phyloP scores from a whole-genome alignment of 2,329 filamentous ascomycete genomes.

The Stachybotrys chlorohalonatus region DNA sequence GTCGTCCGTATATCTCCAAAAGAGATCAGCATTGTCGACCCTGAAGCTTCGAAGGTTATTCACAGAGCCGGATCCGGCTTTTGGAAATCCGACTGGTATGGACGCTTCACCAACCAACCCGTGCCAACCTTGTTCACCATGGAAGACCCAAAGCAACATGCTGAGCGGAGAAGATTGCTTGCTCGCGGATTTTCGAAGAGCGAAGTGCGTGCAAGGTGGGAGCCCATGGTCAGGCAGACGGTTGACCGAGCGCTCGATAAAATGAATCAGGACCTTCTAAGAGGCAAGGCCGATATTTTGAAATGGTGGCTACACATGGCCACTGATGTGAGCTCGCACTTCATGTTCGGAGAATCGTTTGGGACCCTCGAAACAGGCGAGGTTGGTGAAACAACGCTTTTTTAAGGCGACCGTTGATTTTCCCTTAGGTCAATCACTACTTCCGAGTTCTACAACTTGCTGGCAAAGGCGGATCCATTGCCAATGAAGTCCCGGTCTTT shows the following conservation, averaged over 20 bases:
- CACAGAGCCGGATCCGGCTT: not conserved
- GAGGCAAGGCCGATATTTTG: not conserved
- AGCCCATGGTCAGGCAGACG: not conserved
- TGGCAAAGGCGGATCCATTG: not conserved
- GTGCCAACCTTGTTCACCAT: not conserved
- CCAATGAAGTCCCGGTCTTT: not conserved
- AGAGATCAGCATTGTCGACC: not conserved
- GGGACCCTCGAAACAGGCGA: not conserved
- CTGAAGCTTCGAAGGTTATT: not conserved
- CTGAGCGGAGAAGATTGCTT: not conserved
- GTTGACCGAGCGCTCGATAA: not conserved
- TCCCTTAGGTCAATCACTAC: not conserved
- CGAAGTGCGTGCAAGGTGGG: not conserved
- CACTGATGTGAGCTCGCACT: not conserved
- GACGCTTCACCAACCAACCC: not conserved
- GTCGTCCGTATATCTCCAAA: not conserved
- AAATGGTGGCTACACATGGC: constrained; percentile 1
- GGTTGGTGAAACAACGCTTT: not conserved
- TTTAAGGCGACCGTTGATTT: not conserved
- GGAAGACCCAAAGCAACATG: not conserved
- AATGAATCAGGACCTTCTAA: not conserved
- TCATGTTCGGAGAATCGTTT: constrained; percentile 1
- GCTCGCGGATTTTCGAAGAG: not conserved
- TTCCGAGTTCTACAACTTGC: not conserved
- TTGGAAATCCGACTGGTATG: not conserved